These are phyloP conservation scores for Epichloe bromicola DNA, from an alignment of 2,329 filamentous ascomycete genomes.

Conservation along the genomic window DNA sequence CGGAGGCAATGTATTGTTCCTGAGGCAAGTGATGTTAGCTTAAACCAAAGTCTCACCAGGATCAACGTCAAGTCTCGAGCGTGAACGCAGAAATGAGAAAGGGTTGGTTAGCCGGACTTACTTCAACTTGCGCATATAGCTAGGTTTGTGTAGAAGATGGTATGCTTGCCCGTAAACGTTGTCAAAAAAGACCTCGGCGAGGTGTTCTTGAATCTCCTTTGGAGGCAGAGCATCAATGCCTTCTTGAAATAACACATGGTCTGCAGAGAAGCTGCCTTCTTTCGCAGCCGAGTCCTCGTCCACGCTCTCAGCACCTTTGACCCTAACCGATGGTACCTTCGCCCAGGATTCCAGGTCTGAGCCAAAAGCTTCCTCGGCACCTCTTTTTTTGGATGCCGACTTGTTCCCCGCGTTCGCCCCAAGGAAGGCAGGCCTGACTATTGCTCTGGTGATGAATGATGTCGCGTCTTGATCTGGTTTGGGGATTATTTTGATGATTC, in stretches of 20 bases:
- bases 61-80: background rate
- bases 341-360: constrained; percentile 74
- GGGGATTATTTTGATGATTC: constrained; percentile 89
- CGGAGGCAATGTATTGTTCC: constrained; percentile 56
- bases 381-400: constrained; percentile 66
- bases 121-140: constrained; percentile 81
- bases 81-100: background rate
- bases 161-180: constrained; percentile 93
- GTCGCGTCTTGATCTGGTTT: constrained; percentile 65
- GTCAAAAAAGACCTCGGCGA: constrained; percentile 95
- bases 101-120: constrained; percentile 23
- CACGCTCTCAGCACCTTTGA: constrained; percentile 30
- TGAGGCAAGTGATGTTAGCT: constrained; percentile 11
- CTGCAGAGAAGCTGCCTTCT: constrained; percentile 53
- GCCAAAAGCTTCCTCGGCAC: constrained; percentile 77
- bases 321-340: constrained; percentile 40
- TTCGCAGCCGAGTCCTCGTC: constrained; percentile 32
- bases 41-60: background rate
- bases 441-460: constrained; percentile 58
- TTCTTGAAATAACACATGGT: constrained; percentile 66
- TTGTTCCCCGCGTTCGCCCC: constrained; percentile 31
- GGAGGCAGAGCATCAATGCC: constrained; percentile 72
- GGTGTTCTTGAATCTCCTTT: constrained; percentile 80
- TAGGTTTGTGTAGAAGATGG: constrained; percentile 88
- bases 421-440: constrained; percentile 68